Evolutionary conservation across 2,329 filamentous ascomycete genomes (phyloP).

Genomic region (Tolypocladium ovalisporum): DNA sequence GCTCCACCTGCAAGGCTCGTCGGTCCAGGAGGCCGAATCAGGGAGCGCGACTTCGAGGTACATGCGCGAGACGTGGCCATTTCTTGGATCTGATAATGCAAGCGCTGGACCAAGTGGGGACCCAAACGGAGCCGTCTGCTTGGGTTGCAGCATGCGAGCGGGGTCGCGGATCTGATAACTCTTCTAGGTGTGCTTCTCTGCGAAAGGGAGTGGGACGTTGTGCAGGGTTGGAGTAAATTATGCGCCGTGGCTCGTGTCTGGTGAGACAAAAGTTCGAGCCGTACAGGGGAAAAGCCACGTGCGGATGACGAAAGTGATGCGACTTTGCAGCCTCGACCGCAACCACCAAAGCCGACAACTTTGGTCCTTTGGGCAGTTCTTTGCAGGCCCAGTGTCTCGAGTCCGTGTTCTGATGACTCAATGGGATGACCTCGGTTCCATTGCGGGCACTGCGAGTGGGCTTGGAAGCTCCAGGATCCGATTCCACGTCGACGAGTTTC

Average conservation of each 20-base stretch:
- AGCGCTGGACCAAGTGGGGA: not conserved
- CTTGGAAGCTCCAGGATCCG: not conserved
- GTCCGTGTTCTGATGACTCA: not conserved
- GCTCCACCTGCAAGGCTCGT: not conserved
- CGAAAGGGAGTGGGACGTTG: not conserved
- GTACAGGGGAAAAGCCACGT: not conserved
- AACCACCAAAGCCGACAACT: not conserved
- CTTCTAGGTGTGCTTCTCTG: not conserved
- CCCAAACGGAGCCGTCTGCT: not conserved
- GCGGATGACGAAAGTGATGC: not conserved
- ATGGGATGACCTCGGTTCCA: not conserved
- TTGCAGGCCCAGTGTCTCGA: not conserved
- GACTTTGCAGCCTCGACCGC: not conserved
- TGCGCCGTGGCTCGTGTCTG: not conserved
- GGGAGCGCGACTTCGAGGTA: not conserved
- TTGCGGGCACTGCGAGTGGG: not conserved
- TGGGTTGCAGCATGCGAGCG: not conserved
- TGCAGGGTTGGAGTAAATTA: not conserved
- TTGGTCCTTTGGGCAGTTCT: not conserved
- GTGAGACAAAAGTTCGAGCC: not conserved
- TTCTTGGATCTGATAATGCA: conserved; percentile 1
- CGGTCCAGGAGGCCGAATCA: not conserved
- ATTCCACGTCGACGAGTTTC: not conserved
- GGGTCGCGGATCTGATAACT: conserved; percentile 1
- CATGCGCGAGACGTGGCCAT: not conserved